Evolutionary conservation across 2,329 filamentous ascomycete species (phyloP), one percentile per base, ranked within the genome.

Genomic region (Talaromyces sp.): DNA sequence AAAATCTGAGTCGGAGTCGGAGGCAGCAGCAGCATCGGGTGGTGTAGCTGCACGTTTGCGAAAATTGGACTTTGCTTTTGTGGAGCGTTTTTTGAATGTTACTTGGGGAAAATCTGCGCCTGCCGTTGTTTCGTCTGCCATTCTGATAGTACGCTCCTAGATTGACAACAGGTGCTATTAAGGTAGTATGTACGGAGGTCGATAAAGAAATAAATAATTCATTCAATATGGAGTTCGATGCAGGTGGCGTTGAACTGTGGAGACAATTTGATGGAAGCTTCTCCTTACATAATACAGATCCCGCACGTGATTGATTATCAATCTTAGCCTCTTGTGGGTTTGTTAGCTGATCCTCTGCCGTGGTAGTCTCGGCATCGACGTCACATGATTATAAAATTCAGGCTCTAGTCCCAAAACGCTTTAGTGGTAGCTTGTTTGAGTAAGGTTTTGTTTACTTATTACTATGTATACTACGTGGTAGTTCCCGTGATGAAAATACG

Each of bases 21-120:
- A 52, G 11, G 54, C 57, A 9, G 33, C n/a, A 65, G 85, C 86
- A 13, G 90, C 88, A 13, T 90, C 88, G 6, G 92, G 90, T 62
- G 92, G 92, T 43, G 92, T 91, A 33, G 89, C 87, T 22, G 90
- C 86, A 69, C 91, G 88, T 82, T 96, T 97, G 73, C 93, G 88
- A 63, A 93, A 82, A 73, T 88, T 93, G 59, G 88, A 84, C 74
- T 91, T 93, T 67, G 85, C 85, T 75, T 93, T 96, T 72, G 85
- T 85, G 69, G 87, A 85, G 75, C 93, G 87, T 78, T 95, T 96
- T 78, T 96, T 97, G 85, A 97, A 97, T 16, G 76, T 72, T 56
- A 81, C 73, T 65, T 74, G 73, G 41, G 78, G 75, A 7, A 72
- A 68, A 3, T 69, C 37, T 1, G 71, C 54, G 48, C 70, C 68